A percentile compares a stretch with the other conserved stretches of the same genome.
Evolutionary conservation across 345 rosid species (phyloP).

Genomic region (Streptanthus diversifolius): DNA sequence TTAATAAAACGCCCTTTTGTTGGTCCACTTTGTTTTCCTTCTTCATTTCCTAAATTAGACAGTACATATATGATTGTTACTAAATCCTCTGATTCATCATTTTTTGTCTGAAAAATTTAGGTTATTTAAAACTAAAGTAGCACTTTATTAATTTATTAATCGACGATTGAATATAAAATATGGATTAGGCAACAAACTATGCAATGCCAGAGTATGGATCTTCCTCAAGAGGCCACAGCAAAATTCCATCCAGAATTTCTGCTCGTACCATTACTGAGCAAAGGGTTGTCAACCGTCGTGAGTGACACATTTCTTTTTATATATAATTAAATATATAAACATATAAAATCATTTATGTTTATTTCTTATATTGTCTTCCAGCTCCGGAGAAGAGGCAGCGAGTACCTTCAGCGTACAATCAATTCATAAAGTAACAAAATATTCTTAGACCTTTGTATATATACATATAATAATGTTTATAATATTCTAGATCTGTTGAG

Average conservation of each 20-base stretch:
- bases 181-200: constrained; percentile 42
- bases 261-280: constrained; percentile 36
- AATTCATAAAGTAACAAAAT: constrained; percentile 75
- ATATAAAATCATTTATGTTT: not conserved
- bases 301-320: not conserved
- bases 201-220: constrained; percentile 53
- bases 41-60: constrained; percentile 16
- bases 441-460: not conserved
- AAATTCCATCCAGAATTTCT: constrained; percentile 46
- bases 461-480: not conserved
- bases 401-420: constrained; percentile 96
- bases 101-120: not conserved
- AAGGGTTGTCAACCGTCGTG: constrained; percentile 74
- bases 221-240: constrained; percentile 58
- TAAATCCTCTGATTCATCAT: constrained; percentile 2
- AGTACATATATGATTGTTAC: constrained; percentile 21
- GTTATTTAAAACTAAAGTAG: not conserved
- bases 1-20: not conserved
- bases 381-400: constrained; percentile 99
- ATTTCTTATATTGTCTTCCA: constrained; percentile 37
- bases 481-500: not conserved
- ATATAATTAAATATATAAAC: not conserved
- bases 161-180: not conserved
- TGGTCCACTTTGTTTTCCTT: constrained; percentile 17
- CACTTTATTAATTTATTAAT: not conserved